Conservation (phyloP, 306 rosid genomes). For the Gleditsia sinensis region DNA sequence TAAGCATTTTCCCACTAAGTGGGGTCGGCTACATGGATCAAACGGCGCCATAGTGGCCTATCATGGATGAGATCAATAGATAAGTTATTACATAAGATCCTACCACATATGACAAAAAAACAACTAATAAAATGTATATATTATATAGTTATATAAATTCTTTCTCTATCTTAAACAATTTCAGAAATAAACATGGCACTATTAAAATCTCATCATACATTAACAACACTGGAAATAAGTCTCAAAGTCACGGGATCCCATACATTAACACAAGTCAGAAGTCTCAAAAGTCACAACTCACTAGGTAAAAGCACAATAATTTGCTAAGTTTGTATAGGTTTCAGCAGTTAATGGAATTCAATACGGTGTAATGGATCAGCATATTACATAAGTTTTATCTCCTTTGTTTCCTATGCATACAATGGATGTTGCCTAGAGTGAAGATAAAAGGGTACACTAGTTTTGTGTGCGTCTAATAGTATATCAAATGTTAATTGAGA, state of each 20-base stretch:
- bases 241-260: neutral
- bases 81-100: no score
- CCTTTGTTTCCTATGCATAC: slow-evolving; percentile 21
- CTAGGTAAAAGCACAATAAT: neutral
- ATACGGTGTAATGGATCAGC: neutral
- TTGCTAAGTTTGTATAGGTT: slow-evolving; percentile 18
- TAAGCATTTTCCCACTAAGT: no score
- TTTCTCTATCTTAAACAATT: no score
- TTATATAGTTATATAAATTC: neutral
- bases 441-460: slow-evolving; percentile 10
- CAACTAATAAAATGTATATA: neutral
- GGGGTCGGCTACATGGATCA: no score
- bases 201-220: neutral
- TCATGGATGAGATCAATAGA: no score
- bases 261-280: neutral
- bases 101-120: neutral
- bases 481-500: slow-evolving; percentile 19
- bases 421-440: slow-evolving; percentile 22
- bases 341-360: no score
- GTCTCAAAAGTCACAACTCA: neutral
- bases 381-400: slow-evolving; percentile 24
- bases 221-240: neutral
- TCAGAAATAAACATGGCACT: neutral
- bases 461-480: slow-evolving; percentile 16
- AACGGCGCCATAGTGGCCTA: no score